These are phyloP conservation scores for Botrytis fragariae DNA, from an alignment of 2,329 filamentous ascomycete species.

Conservation along the genomic window DNA sequence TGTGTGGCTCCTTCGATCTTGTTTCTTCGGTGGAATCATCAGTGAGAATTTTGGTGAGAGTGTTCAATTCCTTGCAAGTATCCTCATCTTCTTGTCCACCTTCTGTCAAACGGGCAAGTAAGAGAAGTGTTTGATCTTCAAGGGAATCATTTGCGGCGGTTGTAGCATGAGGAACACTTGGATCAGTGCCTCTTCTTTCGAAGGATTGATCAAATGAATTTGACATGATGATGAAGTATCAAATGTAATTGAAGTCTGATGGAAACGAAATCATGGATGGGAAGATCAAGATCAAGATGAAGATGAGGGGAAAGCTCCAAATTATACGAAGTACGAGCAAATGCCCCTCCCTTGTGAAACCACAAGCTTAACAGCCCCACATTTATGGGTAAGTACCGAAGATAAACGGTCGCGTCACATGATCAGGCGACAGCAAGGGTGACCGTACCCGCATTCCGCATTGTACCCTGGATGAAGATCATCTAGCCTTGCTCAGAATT, in stretches of 20 bases:
- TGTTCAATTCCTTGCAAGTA: constrained; percentile 57
- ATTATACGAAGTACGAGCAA: background rate
- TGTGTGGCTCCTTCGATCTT: constrained; percentile 36
- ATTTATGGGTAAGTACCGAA: background rate
- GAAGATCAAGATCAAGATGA: constrained; percentile 15
- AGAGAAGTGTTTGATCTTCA: constrained; percentile 40
- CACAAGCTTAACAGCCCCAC: constrained; percentile 5
- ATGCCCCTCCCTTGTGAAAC: constrained; percentile 8
- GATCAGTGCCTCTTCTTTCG: constrained; percentile 25
- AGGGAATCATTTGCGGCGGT: constrained; percentile 31
- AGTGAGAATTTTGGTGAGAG: constrained; percentile 58
- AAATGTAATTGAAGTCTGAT: background rate
- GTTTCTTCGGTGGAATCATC: constrained; percentile 43
- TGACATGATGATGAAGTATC: constrained; percentile 10
- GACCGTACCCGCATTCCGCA: background rate
- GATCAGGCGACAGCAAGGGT: constrained; percentile 13
- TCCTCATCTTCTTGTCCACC: constrained; percentile 80
- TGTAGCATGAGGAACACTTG: constrained; percentile 27
- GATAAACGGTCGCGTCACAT: background rate
- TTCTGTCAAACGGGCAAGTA: constrained; percentile 87
- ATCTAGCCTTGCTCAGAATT: background rate
- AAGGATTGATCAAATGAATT: constrained; percentile 8
- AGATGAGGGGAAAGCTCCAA: background rate
- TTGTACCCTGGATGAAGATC: constrained; percentile 8
- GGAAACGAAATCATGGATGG: background rate